Percentiles rank a stretch among this genome's conserved stretches.
phyloP scores from a whole-genome alignment of 2,329 filamentous ascomycete genomes.

The Pyrenochaeta sp. region DNA sequence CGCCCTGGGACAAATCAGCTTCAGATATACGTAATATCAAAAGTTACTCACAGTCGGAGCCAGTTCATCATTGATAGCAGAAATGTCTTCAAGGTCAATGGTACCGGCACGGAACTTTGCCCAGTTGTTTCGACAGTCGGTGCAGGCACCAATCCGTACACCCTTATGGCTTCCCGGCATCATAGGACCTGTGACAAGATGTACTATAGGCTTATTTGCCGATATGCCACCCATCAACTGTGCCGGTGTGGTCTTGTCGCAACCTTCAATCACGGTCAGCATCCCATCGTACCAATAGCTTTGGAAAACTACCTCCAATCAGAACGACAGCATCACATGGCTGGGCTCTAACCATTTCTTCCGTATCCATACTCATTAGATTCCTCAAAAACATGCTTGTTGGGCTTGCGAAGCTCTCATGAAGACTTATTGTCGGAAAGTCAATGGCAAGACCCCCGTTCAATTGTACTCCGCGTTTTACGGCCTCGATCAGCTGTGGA shows the following conservation, averaged over 20 bases:
- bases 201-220: constrained; percentile 75
- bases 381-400: constrained; percentile 80
- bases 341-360: constrained; percentile 79
- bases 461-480: constrained; percentile 73
- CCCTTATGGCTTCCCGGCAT: constrained; percentile 75
- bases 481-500: constrained; percentile 75
- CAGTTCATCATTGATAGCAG: constrained; percentile 74
- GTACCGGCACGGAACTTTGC: constrained; percentile 71
- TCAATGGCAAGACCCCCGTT: constrained; percentile 74
- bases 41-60: constrained; percentile 68
- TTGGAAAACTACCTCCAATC: constrained; percentile 64
- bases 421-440: constrained; percentile 77
- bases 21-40: background rate
- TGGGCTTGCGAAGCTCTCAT: constrained; percentile 73
- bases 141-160: constrained; percentile 73
- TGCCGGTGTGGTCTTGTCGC: constrained; percentile 77
- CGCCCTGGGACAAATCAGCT: constrained; percentile 39
- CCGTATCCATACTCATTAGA: constrained; percentile 81
- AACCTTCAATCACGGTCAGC: constrained; percentile 58
- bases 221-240: constrained; percentile 80
- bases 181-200: constrained; percentile 77
- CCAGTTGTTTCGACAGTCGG: constrained; percentile 79
- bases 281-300: background rate
- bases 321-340: constrained; percentile 73
- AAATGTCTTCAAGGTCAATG: constrained; percentile 76